These are phyloP conservation scores for Diaporthe sp. DNA, from an alignment of 2,329 filamentous ascomycete species.

Conservation along the genomic window DNA sequence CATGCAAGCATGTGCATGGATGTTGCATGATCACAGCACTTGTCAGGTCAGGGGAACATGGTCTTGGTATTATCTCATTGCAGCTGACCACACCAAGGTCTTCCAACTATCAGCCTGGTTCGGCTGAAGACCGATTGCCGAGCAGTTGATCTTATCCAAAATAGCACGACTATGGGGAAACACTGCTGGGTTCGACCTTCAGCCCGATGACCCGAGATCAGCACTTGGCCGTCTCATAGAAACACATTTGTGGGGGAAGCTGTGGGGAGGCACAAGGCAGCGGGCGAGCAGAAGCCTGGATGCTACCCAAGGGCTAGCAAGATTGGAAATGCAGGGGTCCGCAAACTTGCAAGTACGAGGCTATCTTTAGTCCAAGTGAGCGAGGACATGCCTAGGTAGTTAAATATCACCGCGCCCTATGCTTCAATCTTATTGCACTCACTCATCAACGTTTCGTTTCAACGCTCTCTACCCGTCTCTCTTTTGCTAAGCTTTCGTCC, in stretches of 20 bases:
- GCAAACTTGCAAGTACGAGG: background rate
- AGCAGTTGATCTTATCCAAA: conserved; percentile 10
- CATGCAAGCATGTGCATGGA: conserved; percentile 1
- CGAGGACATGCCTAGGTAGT: background rate
- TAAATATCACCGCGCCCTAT: conserved; percentile 9
- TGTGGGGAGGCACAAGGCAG: background rate
- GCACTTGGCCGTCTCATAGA: conserved; percentile 15
- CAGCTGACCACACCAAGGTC: background rate
- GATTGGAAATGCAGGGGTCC: background rate
- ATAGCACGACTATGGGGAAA: background rate
- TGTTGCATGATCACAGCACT: conserved; percentile 6
- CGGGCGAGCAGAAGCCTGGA: background rate
- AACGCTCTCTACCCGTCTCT: conserved; percentile 15
- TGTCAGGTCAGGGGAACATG: background rate
- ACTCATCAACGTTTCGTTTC: conserved; percentile 8
- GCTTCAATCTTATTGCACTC: background rate
- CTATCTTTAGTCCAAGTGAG: conserved; percentile 12
- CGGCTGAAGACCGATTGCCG: background rate
- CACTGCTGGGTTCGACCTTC: background rate
- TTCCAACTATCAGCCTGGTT: conserved; percentile 9
- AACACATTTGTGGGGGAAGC: conserved; percentile 3
- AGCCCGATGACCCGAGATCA: background rate
- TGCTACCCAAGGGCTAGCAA: conserved; percentile 4
- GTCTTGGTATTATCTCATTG: background rate
- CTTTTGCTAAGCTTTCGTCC: conserved; percentile 26